phyloP scores from a whole-genome alignment of 176 grass and related monocot species.

The Saccharum spontaneum region DNA sequence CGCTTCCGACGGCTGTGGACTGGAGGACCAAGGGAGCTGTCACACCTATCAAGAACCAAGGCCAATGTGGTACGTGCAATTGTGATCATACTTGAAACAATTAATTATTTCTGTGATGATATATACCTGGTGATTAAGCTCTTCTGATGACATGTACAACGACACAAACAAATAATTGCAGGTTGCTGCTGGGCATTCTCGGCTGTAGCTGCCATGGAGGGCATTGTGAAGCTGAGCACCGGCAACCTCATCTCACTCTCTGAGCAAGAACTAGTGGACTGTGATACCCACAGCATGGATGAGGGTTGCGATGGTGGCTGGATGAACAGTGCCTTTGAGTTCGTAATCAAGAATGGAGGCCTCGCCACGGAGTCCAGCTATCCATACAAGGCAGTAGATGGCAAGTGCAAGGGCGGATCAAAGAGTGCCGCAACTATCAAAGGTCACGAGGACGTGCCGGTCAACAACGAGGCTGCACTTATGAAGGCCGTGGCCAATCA shows the following conservation, averaged over 20 bases:
- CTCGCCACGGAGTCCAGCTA: conserved; percentile 31
- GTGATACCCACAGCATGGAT: conserved; percentile 27
- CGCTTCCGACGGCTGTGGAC: background rate
- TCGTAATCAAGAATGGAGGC: conserved; percentile 18
- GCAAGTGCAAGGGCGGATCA: conserved; percentile 14
- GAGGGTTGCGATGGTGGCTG: conserved; percentile 42
- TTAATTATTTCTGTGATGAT: too few relatives aligned
- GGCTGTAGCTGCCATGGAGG: conserved; percentile 47
- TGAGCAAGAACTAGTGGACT: conserved; percentile 64
- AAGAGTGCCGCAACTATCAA: conserved; percentile 28
- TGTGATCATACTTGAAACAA: background rate
- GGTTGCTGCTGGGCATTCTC: conserved; percentile 61
- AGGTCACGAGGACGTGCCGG: conserved; percentile 44
- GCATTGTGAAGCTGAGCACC: conserved; percentile 50
- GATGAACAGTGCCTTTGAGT: conserved; percentile 50
- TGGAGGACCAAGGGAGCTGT: conserved; percentile 9
- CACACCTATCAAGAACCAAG: conserved; percentile 19
- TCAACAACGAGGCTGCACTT: conserved; percentile 34
- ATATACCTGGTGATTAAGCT: background rate
- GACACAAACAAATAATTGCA: background rate
- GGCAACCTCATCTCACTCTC: conserved; percentile 52
- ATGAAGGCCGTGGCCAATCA: conserved; percentile 44
- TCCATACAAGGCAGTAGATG: conserved; percentile 36
- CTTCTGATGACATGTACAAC: background rate
- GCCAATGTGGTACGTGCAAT: background rate